Base-by-base conservation (phyloP, 2,329 filamentous ascomycete genomes). In the Aspergillus latus region DNA sequence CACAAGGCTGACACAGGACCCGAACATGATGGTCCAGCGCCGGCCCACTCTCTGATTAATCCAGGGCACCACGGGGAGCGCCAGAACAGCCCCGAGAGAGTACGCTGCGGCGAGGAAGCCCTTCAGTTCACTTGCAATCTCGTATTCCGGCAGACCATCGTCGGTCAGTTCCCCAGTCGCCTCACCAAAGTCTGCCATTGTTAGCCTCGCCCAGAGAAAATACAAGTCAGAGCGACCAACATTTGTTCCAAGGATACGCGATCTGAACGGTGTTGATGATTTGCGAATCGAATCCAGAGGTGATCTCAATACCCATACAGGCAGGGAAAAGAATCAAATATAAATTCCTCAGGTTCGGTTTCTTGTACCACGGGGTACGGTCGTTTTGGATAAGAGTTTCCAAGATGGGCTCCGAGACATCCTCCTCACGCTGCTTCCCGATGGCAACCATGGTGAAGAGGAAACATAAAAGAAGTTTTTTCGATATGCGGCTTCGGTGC, bases 281-380 rank as follows among this genome's bases (percentile, higher is more conserved):
- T 29, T 76, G 80, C 3, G 77, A 80, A 62, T 84, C 83, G 62
- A 84, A 85, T 0, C 83, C 82, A 3, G 81, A 83, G 0, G 82
- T 85, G 64, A 83, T 83, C 71, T 86, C 84, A 56, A 86, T 83
- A 46, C 84, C 84, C 73, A 86, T 82, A 66, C 81, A 84, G 43
- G 81, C 82, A 21, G 82, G 82, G 56, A 86, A 82, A 49, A 87
- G 76, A 57, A 83, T 70, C 5, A 86, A 66, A 64, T 87, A 86
- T 37, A 86, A 74, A 15, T 65, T 66, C 52, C 83, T 76, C 39
- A 86, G 72, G 60, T 86, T 86, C 0, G 79, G 81, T 68, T 87
- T 87, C 64, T 76, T 78, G 72, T 79, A 85, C 82, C 82, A 86
- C 54, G 71, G 71, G 32, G 74, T 73, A 34, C 69, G 69, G 58